A percentile compares a stretch with the other conserved stretches of the same genome.
These are phyloP conservation scores for Aspergillus fumigatiaffinis DNA, from an alignment of 2,329 filamentous ascomycete genomes.

Conservation along the genomic window DNA sequence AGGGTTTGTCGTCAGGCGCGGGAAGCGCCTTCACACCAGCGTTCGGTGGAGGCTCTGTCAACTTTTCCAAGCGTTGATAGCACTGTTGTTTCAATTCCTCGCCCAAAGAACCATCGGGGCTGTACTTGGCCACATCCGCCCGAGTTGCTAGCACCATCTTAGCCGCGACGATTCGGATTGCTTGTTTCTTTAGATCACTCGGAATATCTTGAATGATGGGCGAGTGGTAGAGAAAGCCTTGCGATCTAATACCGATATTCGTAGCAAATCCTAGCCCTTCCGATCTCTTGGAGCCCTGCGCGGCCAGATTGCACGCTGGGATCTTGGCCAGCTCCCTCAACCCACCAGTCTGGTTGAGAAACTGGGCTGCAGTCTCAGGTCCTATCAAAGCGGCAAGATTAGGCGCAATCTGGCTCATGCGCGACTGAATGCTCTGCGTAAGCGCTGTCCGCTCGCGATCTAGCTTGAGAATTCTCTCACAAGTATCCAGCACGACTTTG, in stretches of 20 bases:
- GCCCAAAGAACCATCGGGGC: slow-evolving; percentile 76
- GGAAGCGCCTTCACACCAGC: slow-evolving; percentile 83
- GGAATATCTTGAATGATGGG: slow-evolving; percentile 83
- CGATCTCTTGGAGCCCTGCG: slow-evolving; percentile 85
- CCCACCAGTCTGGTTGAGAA: slow-evolving; percentile 92
- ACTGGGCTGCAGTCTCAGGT: slow-evolving; percentile 86
- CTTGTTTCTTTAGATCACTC: slow-evolving; percentile 83
- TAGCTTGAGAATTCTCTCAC: slow-evolving; percentile 81
- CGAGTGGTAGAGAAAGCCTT: slow-evolving; percentile 90
- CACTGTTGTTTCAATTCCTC: slow-evolving; percentile 78
- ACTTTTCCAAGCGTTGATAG: slow-evolving; percentile 81
- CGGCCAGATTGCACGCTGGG: slow-evolving; percentile 86
- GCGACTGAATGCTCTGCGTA: slow-evolving; percentile 91
- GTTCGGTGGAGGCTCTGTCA: slow-evolving; percentile 87
- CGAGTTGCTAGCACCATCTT: slow-evolving; percentile 93
- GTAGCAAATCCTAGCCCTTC: slow-evolving; percentile 80
- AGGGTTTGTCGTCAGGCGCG: slow-evolving; percentile 91
- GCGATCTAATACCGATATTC: slow-evolving; percentile 84
- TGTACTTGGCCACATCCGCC: slow-evolving; percentile 79
- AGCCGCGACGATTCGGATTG: slow-evolving; percentile 88
- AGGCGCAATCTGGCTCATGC: slow-evolving; percentile 93
- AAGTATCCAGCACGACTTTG: slow-evolving; percentile 68
- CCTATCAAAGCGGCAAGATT: slow-evolving; percentile 89
- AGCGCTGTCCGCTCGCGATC: slow-evolving; percentile 82
- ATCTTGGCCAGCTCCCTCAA: slow-evolving; percentile 85